Percentiles rank a stretch among this genome's conserved stretches.
phyloP scores from a whole-genome alignment of 2,329 filamentous ascomycete species.

The Fusarium verrucosum region DNA sequence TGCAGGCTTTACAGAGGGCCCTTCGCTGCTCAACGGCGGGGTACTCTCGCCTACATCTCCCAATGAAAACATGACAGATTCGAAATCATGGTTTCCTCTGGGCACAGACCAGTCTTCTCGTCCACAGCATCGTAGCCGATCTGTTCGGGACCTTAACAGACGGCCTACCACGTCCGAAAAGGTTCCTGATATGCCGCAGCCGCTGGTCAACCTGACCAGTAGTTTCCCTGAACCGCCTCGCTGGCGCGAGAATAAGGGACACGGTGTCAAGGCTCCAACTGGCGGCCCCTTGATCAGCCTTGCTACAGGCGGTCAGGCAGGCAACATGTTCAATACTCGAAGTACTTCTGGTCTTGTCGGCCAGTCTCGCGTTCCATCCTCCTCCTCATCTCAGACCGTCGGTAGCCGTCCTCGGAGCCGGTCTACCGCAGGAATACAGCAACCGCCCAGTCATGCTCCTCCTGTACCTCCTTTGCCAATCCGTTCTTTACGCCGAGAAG shows the following conservation, averaged over 20 bases:
- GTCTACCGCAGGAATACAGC: constrained; percentile 36
- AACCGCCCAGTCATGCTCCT: constrained; percentile 29
- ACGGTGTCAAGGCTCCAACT: constrained; percentile 53
- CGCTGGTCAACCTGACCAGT: constrained; percentile 72
- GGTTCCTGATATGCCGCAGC: constrained; percentile 57
- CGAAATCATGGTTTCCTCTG: constrained; percentile 51
- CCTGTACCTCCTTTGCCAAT: constrained; percentile 43
- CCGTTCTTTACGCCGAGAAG: constrained; percentile 44
- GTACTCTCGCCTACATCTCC: constrained; percentile 35
- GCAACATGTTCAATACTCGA: constrained; percentile 14
- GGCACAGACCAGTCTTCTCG: constrained; percentile 49
- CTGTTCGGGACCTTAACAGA: constrained; percentile 28
- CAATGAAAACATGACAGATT: constrained; percentile 44
- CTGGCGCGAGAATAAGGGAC: constrained; percentile 63
- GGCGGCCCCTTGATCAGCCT: constrained; percentile 59
- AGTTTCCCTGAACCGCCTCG: constrained; percentile 71
- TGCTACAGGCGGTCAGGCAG: constrained; percentile 47
- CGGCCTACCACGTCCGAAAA: constrained; percentile 42
- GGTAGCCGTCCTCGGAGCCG: constrained; percentile 41
- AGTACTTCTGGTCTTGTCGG: constrained; percentile 34
- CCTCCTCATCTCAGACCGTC: constrained; percentile 25
- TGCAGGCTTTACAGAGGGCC: constrained; percentile 63
- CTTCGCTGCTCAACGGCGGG: constrained; percentile 63
- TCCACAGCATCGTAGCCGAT: constrained; percentile 45
- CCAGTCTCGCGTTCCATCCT: constrained; percentile 21